Evolutionary conservation across 306 rosid genomes (phyloP).

Genomic region (Coriaria nepalensis): DNA sequence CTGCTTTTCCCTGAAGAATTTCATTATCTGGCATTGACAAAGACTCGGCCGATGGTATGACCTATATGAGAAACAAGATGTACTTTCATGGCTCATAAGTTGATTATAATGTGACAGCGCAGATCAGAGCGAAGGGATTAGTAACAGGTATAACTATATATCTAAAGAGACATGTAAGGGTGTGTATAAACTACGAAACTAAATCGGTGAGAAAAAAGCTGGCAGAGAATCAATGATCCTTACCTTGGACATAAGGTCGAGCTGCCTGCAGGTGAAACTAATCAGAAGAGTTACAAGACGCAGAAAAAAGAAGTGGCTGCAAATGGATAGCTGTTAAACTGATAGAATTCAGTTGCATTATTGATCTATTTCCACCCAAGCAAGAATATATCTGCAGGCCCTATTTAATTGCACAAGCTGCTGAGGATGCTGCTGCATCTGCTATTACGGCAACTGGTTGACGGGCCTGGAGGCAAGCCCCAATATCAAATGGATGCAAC

Average conservation of each 20-base stretch:
- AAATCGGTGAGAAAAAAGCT: background rate
- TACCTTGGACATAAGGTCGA: conserved; percentile 24
- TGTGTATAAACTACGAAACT: no score
- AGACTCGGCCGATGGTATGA: no score
- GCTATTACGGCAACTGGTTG: conserved; percentile 72
- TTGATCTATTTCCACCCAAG: conserved; percentile 14
- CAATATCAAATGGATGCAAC: conserved; percentile 77
- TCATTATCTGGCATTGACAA: no score
- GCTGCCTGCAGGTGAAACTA: background rate
- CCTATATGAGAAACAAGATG: no score
- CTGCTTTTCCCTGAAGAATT: no score
- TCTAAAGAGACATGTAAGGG: no score
- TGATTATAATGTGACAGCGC: no score
- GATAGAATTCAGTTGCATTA: conserved; percentile 7
- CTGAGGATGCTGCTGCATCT: conserved; percentile 74
- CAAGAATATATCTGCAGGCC: conserved; percentile 14
- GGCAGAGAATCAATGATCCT: conserved; percentile 5
- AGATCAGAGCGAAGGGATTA: no score
- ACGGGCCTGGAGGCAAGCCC: conserved; percentile 94
- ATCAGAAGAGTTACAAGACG: background rate
- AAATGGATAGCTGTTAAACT: conserved; percentile 4
- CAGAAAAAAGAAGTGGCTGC: conserved; percentile 13
- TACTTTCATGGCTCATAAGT: no score
- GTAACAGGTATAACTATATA: no score
- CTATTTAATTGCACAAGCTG: conserved; percentile 42